These are phyloP conservation scores for Cladosporium sp. DNA, from an alignment of 2,329 filamentous ascomycete species.

Conservation along the genomic window DNA sequence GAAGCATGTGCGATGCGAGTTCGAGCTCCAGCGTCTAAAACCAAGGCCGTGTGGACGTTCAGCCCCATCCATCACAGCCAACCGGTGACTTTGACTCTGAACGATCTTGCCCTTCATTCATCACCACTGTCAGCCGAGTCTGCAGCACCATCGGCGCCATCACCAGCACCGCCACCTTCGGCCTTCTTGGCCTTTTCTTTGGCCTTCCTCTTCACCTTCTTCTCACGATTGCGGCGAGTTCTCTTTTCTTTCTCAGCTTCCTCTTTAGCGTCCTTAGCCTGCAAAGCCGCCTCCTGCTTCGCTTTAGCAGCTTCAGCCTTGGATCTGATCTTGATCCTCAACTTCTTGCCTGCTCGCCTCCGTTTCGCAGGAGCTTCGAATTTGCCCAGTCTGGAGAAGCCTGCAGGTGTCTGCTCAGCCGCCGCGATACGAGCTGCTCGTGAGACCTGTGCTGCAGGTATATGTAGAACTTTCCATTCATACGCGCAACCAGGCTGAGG, in stretches of 20 bases:
- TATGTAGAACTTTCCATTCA: slow-evolving; percentile 29
- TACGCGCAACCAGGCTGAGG: slow-evolving; percentile 28
- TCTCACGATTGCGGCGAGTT: slow-evolving; percentile 36
- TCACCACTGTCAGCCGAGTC: slow-evolving; percentile 1
- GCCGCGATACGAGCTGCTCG: neutral
- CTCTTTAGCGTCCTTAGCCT: slow-evolving; percentile 32
- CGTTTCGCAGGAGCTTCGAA: slow-evolving; percentile 24
- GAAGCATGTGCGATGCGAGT: neutral
- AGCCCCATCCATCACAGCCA: neutral
- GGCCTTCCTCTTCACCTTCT: slow-evolving; percentile 39
- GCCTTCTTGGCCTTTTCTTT: slow-evolving; percentile 38
- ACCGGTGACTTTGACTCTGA: neutral
- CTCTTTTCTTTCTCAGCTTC: slow-evolving; percentile 36
- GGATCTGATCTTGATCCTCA: slow-evolving; percentile 31
- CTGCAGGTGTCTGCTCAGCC: slow-evolving; percentile 9
- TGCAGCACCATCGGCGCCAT: neutral
- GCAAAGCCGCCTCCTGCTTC: slow-evolving; percentile 26
- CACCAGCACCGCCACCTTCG: slow-evolving; percentile 15
- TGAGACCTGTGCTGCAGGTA: slow-evolving; percentile 19
- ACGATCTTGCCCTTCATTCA: neutral
- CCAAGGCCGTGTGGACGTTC: neutral
- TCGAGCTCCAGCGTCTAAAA: neutral
- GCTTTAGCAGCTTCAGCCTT: slow-evolving; percentile 27
- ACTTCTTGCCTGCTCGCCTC: slow-evolving; percentile 35
- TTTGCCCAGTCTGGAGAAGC: slow-evolving; percentile 19